Base-by-base conservation (phyloP, 2,329 filamentous ascomycete species). In the Hortaea sp. region DNA sequence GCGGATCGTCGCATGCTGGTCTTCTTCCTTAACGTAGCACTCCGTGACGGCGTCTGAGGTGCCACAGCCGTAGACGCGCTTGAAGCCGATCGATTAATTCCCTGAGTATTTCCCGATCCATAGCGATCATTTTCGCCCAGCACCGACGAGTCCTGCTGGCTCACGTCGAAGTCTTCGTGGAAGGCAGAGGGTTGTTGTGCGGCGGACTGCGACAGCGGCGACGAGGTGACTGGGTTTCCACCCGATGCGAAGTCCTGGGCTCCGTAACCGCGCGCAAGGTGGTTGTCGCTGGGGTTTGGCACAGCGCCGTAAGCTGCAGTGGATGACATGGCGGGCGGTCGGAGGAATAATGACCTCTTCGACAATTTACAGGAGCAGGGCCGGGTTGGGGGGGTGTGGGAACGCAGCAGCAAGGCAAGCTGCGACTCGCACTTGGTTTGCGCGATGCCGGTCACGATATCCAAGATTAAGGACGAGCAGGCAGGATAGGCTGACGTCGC, bases 21-120 rank as follows among this genome's bases (percentile, higher is more conserved):
- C 67, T 88, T 92, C 74, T 97, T 97, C 72, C 87, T 92, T 57
- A 97, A 73, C 0, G 89, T 95, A 49, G 87, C 86, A 50, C 74
- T 74, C 47, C 80, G 75, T 68, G 65, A 76, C 60, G 59, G 73
- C 58, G 56, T 72, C 63, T 60, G 69, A 49, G 39, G 50, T 76
- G 56, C 74, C 63, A 62, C 60, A 63, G 62, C 62, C 60, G 60
- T 63, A 44, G 65, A 78, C 46, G 74, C 73, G 41, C 46, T 71
- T 9, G 82, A 85, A 50, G 72, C 72, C 45, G 82, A 76, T 54
- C 81, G 79, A 63, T 82, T 75, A 66, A 82, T 73, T 35, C 50
- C 60, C 7, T 28, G 32, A 35, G 32, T n/a, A n/a, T 2, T 4
- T 7, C 10, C 38, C 49, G 35, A 44, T 39, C 60, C 46, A 20